Percentiles rank a stretch among this genome's conserved stretches.
Evolutionary conservation across 495 filamentous ascomycete genomes (phyloP).

Genomic region (Hypomontagnella monticulosa): DNA sequence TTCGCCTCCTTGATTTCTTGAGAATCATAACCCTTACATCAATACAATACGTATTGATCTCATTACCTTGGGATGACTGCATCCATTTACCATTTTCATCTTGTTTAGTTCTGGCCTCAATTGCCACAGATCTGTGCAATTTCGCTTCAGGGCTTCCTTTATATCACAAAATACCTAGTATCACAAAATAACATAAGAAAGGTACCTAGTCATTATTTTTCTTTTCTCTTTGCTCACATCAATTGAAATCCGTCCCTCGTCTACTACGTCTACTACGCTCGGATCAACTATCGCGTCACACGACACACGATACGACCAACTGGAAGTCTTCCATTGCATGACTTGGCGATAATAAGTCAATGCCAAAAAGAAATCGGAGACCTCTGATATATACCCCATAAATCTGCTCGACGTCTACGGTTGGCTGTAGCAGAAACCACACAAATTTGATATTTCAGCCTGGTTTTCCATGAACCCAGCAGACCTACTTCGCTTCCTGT

Average conservation of each 20-base stretch:
- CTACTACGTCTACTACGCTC: not conserved
- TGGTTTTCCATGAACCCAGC: conserved; percentile 82
- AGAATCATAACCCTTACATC: no score
- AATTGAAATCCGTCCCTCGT: not conserved
- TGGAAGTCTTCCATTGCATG: conserved; percentile 24
- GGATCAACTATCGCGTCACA: conserved; percentile 22
- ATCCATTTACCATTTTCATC: not conserved
- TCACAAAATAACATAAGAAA: not conserved
- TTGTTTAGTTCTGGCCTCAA: conserved; percentile 1
- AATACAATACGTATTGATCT: no score
- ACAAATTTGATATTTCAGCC: conserved; percentile 15
- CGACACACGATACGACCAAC: conserved; percentile 24
- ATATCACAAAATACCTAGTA: not conserved
- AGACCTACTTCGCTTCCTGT: conserved; percentile 93
- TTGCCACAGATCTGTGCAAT: not conserved
- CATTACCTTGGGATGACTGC: no score
- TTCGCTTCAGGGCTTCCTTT: not conserved
- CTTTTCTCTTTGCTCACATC: conserved; percentile 1
- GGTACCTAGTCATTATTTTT: not conserved
- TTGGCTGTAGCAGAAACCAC: conserved; percentile 26
- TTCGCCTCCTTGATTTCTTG: no score
- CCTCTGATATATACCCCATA: conserved; percentile 12
- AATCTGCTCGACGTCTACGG: conserved; percentile 23
- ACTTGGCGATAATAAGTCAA: conserved; percentile 41
- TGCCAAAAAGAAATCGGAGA: conserved; percentile 23